These are phyloP conservation scores for Fraxinus ornus DNA, from an alignment of 305 asterid genomes.

Conservation along the genomic window DNA sequence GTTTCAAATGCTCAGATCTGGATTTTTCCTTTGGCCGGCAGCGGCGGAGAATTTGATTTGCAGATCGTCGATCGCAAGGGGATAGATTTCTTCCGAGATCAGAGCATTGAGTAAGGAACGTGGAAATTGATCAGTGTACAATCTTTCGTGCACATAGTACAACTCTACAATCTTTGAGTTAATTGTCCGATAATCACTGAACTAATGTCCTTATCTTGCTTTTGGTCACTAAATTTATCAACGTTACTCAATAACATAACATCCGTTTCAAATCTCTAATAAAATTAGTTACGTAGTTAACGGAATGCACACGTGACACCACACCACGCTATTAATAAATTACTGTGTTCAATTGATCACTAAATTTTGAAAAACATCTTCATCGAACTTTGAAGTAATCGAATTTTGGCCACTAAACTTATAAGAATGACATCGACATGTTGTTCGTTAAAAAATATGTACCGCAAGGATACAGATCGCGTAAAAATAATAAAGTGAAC, in stretches of 20 bases:
- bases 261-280: too few species aligned
- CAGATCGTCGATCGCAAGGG: background rate
- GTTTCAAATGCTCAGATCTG: constrained; percentile 3
- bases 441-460: too few species aligned
- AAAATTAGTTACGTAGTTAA: background rate
- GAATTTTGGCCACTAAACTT: too few species aligned
- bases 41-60: background rate
- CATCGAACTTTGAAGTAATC: too few species aligned
- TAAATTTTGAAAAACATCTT: too few species aligned
- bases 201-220: background rate
- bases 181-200: background rate
- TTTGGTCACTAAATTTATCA: background rate
- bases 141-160: background rate
- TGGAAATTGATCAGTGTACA: background rate
- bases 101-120: background rate
- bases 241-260: background rate
- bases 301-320: background rate
- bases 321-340: background rate
- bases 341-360: too few species aligned
- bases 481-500: too few species aligned
- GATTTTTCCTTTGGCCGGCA: background rate
- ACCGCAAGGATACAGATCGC: background rate
- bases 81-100: background rate
- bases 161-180: background rate
- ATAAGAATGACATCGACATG: too few species aligned